Evolutionary conservation across 1,284 basidiomycete genomes (phyloP).

Genomic region (Ustilago hordei): DNA sequence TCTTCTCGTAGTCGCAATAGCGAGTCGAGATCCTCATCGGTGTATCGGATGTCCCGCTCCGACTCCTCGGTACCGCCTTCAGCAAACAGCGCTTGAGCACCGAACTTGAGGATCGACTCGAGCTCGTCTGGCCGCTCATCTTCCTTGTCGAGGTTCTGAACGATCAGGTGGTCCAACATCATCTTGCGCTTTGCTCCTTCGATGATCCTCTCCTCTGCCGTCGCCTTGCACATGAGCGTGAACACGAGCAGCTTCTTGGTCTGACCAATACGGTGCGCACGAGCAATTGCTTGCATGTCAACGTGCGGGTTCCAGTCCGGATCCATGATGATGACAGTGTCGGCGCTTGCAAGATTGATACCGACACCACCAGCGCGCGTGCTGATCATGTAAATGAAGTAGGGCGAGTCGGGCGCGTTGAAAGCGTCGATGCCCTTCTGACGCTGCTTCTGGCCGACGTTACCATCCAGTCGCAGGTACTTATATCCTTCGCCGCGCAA

Average conservation of each 20-base stretch:
- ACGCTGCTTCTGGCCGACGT: slow-evolving; percentile 47
- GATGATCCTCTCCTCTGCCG: slow-evolving; percentile 70
- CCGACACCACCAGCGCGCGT: slow-evolving; percentile 71
- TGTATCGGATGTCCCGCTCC: slow-evolving; percentile 64
- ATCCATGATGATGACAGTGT: slow-evolving; percentile 91
- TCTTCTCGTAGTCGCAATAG: slow-evolving; percentile 62
- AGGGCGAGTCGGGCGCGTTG: slow-evolving; percentile 84
- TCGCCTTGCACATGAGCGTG: slow-evolving; percentile 69
- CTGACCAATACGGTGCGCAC: slow-evolving; percentile 78
- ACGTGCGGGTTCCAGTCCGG: slow-evolving; percentile 96
- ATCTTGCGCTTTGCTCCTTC: slow-evolving; percentile 67
- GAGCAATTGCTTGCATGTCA: slow-evolving; percentile 83
- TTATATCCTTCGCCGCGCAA: slow-evolving; percentile 65
- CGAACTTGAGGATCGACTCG: slow-evolving; percentile 68
- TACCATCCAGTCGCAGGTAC: slow-evolving; percentile 64
- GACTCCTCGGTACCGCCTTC: slow-evolving; percentile 63
- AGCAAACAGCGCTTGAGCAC: slow-evolving; percentile 68
- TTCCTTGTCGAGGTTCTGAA: slow-evolving; percentile 61
- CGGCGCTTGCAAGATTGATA: slow-evolving; percentile 74
- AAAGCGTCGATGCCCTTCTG: slow-evolving; percentile 82
- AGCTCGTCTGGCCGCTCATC: slow-evolving; percentile 60
- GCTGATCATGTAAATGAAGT: slow-evolving; percentile 66
- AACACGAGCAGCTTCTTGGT: slow-evolving; percentile 70
- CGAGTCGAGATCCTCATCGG: slow-evolving; percentile 66
- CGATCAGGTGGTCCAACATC: slow-evolving; percentile 69